Evolutionary conservation across 2,329 filamentous ascomycete species (phyloP).

Genomic region (Fusarium euwallaceae): DNA sequence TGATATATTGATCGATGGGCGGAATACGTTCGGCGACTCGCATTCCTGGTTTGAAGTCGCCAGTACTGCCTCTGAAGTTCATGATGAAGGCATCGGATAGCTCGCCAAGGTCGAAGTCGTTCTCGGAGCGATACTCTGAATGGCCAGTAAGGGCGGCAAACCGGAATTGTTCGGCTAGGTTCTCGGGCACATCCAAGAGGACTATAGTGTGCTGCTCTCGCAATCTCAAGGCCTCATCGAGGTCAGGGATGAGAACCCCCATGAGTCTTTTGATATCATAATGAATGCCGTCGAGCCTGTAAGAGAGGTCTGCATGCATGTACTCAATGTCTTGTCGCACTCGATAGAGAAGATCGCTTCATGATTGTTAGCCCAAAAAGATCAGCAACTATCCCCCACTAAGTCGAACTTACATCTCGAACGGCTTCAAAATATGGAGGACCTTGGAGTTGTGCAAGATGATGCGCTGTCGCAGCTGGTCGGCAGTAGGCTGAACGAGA

Average conservation of each 20-base stretch:
- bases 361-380: constrained; percentile 1
- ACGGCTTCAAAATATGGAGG: constrained; percentile 51
- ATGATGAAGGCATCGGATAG: constrained; percentile 52
- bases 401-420: constrained; percentile 50
- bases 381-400: neutral
- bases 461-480: constrained; percentile 50
- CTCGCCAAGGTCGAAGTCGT: constrained; percentile 43
- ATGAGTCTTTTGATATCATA: constrained; percentile 43
- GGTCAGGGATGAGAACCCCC: constrained; percentile 45
- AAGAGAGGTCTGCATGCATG: constrained; percentile 44
- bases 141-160: constrained; percentile 39
- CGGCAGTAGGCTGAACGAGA: constrained; percentile 50
- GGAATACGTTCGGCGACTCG: constrained; percentile 44
- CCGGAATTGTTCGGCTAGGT: constrained; percentile 44
- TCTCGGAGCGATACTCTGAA: constrained; percentile 36
- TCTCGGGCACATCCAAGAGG: constrained; percentile 37
- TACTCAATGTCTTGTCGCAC: constrained; percentile 46
- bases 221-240: constrained; percentile 42
- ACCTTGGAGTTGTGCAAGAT: constrained; percentile 53
- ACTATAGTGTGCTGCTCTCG: constrained; percentile 30
- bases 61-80: constrained; percentile 46
- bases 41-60: constrained; percentile 43
- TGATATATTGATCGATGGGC: constrained; percentile 47
- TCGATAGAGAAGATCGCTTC: constrained; percentile 50
- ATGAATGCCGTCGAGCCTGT: constrained; percentile 41